A percentile compares a stretch with the other conserved stretches of the same genome.
These are phyloP conservation scores for Pythium pyrilobum DNA, from an alignment of 352 stramenopile genomes.

Conservation along the genomic window DNA sequence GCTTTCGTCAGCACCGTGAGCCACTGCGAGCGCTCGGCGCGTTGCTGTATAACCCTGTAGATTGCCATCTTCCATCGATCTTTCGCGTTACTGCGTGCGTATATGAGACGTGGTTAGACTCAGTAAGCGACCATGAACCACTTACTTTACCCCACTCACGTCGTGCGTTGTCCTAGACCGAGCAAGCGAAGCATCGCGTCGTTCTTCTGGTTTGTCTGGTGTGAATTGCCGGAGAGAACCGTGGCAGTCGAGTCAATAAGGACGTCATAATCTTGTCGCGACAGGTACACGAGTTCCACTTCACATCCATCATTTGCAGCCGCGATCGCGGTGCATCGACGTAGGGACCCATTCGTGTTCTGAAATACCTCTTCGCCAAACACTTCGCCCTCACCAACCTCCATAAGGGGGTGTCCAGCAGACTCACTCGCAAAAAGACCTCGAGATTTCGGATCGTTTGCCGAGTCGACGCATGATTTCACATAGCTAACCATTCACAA, in stretches of 20 bases:
- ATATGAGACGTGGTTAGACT: too few relatives aligned
- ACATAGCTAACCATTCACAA: constrained; percentile 1
- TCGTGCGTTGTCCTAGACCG: constrained; percentile 9
- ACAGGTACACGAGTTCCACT: constrained; percentile 16
- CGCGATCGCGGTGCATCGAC: constrained; percentile 24
- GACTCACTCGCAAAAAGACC: neutral
- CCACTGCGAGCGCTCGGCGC: constrained; percentile 29
- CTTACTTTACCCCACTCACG: constrained; percentile 1
- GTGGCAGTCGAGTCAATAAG: neutral
- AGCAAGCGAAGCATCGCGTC: neutral
- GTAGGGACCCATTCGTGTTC: constrained; percentile 6
- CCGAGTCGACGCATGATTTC: neutral
- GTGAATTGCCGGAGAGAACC: neutral
- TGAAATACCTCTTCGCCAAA: constrained; percentile 41
- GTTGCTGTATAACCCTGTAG: constrained; percentile 28
- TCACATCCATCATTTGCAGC: neutral
- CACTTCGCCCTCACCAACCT: constrained; percentile 31
- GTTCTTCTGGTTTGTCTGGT: neutral
- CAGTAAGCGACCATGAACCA: too few relatives aligned
- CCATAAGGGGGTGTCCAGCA: constrained; percentile 9
- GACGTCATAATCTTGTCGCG: constrained; percentile 10
- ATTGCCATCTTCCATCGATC: constrained; percentile 32
- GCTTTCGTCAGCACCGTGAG: constrained; percentile 26
- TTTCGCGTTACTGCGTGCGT: constrained; percentile 14
- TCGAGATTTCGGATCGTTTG: constrained; percentile 1